phyloP scores from a whole-genome alignment of 768 basidiomycete genomes.

The Lactifluus pinguis region DNA sequence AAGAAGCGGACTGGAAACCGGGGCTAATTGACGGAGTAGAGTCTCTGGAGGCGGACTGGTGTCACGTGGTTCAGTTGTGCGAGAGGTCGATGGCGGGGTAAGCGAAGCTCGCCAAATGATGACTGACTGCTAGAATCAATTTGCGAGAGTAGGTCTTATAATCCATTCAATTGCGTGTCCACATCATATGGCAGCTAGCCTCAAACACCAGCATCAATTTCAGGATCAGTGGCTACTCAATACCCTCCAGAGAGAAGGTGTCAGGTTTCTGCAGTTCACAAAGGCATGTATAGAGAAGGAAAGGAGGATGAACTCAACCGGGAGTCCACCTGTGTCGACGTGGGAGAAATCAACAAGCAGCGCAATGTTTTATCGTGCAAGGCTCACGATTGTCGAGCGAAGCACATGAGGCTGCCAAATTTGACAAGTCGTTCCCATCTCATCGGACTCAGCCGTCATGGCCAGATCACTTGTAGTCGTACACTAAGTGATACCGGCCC shows the following conservation, averaged over 20 bases:
- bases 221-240: background rate
- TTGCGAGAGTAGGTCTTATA: background rate
- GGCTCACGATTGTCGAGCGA: too few species aligned
- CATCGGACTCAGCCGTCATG: too few species aligned
- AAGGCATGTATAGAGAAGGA: too few species aligned
- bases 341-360: too few species aligned
- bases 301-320: too few species aligned
- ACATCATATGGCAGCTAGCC: background rate
- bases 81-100: background rate
- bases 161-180: background rate
- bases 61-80: background rate
- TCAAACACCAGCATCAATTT: background rate
- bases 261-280: too few species aligned
- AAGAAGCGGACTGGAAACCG: background rate
- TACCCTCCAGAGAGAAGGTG: background rate
- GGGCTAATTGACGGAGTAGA: background rate
- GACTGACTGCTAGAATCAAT: background rate
- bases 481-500: too few species aligned
- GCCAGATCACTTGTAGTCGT: too few species aligned
- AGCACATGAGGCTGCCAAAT: too few species aligned
- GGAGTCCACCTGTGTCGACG: too few species aligned
- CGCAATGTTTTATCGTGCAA: too few species aligned
- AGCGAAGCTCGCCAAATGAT: background rate
- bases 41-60: background rate
- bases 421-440: too few species aligned